Base-by-base conservation (phyloP, 208 protist genomes). In the Trypanosoma brucei region DNA sequence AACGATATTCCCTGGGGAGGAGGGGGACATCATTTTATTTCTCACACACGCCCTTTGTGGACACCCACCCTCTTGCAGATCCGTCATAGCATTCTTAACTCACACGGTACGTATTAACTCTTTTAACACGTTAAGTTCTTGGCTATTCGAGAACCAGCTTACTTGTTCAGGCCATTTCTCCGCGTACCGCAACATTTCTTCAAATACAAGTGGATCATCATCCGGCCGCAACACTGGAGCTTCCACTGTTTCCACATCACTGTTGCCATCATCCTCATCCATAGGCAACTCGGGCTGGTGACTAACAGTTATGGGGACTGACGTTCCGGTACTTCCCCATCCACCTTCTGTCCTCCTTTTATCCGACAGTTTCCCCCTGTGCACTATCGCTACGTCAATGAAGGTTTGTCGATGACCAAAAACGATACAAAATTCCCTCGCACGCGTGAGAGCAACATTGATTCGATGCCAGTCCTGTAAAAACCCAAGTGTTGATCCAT, bases 391-490 rank as follows among this genome's bases (percentile, higher is more conserved):
- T 4, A 76, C 66, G 11, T 73, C 60, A 44, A 71, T 48, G 14
- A 92, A 50, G 3, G 82, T 83, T 44, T 64, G 50, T 45, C 48
- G 48, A 35, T 88, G 69, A 31, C 79, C 88, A 57, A 92, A 86
- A 52, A 93, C 78, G 11, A 94, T 40, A 60, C 88, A 93, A 42
- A 92, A 63, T 39, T 92, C 85, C 69, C 79, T 76, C 35, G 91
- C 87, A 9, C 96, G 75, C n/a, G 96, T 98, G 52, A 98, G 81
- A 31, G 91, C 71, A 13, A 98, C 96, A 76, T 97, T 97, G 42
- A 97, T 78, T 60, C 96, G 84, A 59, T 91, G 79, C 60, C 74
- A 76, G 58, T 97, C 91, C 8, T 68, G 76, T 11, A 98, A 62
- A 65, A 98, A 98, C 8, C 94, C 96, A 7, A 97, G 70, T 30